Conservation (phyloP, 2,329 filamentous ascomycete species). For the Aspergillus candidus region DNA sequence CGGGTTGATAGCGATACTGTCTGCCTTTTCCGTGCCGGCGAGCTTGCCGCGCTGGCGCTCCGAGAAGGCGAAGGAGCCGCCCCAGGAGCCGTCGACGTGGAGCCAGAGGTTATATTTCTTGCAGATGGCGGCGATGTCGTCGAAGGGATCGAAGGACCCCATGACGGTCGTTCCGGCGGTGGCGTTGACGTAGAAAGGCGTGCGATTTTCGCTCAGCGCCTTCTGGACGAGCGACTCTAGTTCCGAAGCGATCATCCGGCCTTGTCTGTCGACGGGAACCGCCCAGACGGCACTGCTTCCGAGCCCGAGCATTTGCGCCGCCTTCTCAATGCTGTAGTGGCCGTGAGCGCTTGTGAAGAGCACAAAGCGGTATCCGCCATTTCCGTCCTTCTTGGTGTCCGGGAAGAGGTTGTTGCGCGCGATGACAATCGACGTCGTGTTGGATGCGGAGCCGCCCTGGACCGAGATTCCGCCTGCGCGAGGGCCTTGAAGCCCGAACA, state of each 20-base stretch:
- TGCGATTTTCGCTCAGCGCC: constrained; percentile 62
- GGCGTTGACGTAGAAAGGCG: constrained; percentile 90
- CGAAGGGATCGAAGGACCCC: constrained; percentile 79
- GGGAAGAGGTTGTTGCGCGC: constrained; percentile 84
- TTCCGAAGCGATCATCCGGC: constrained; percentile 63
- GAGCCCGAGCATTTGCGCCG: constrained; percentile 82
- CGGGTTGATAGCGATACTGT: constrained; percentile 82
- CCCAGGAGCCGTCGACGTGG: constrained; percentile 91
- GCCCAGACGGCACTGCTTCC: constrained; percentile 66
- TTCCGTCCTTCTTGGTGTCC: constrained; percentile 66
- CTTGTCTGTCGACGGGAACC: constrained; percentile 66
- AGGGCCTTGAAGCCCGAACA: constrained; percentile 70
- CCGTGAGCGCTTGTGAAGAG: constrained; percentile 86
- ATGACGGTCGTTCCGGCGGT: constrained; percentile 92
- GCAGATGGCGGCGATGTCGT: constrained; percentile 64
- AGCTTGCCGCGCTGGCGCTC: constrained; percentile 59
- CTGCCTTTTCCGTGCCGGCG: constrained; percentile 63
- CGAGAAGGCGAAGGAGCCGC: constrained; percentile 75
- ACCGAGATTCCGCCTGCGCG: constrained; percentile 65
- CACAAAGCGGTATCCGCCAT: constrained; percentile 59
- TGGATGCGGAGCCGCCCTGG: constrained; percentile 78
- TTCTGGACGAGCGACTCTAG: constrained; percentile 58
- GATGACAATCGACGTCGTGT: constrained; percentile 76
- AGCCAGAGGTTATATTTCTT: constrained; percentile 72
- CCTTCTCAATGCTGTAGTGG: constrained; percentile 93